phyloP scores from a whole-genome alignment of 306 rosid species.

The Nissolia schottii region DNA sequence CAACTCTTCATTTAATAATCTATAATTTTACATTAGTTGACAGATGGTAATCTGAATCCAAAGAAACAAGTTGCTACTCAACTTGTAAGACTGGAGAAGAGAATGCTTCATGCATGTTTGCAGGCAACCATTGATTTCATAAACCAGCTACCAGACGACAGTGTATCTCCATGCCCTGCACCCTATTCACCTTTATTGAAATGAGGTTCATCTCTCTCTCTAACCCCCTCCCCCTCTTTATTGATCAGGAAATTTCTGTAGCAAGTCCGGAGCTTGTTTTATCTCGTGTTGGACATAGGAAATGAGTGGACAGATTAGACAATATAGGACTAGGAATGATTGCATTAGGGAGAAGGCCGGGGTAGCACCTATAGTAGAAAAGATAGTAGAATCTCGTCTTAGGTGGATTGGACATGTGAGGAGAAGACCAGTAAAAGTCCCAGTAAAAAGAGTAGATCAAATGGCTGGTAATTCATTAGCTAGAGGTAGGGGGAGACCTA shows the following conservation, averaged over 20 bases:
- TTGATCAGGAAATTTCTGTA: neutral
- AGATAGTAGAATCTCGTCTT: no score
- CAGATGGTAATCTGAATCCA: conserved; percentile 63
- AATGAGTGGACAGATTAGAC: no score
- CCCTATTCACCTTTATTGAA: conserved; percentile 76
- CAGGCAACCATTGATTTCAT: conserved; percentile 56
- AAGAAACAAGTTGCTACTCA: conserved; percentile 84
- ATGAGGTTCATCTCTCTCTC: conserved; percentile 41
- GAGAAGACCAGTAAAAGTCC: no score
- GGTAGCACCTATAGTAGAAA: no score
- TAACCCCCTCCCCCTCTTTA: neutral
- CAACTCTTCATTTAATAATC: conserved; percentile 21
- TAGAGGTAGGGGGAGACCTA: no score
- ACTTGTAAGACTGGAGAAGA: conserved; percentile 77
- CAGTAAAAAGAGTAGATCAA: no score
- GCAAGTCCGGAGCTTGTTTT: neutral
- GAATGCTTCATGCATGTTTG: conserved; percentile 87
- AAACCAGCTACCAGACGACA: conserved; percentile 69
- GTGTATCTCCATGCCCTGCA: conserved; percentile 84
- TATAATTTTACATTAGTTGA: conserved; percentile 48
- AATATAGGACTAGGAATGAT: no score
- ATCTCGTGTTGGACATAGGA: no score
- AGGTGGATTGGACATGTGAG: no score
- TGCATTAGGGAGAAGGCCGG: no score
- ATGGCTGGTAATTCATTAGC: no score